Evolutionary conservation across 2,329 filamentous ascomycete genomes (phyloP).

Genomic region (Bertia moriformis): DNA sequence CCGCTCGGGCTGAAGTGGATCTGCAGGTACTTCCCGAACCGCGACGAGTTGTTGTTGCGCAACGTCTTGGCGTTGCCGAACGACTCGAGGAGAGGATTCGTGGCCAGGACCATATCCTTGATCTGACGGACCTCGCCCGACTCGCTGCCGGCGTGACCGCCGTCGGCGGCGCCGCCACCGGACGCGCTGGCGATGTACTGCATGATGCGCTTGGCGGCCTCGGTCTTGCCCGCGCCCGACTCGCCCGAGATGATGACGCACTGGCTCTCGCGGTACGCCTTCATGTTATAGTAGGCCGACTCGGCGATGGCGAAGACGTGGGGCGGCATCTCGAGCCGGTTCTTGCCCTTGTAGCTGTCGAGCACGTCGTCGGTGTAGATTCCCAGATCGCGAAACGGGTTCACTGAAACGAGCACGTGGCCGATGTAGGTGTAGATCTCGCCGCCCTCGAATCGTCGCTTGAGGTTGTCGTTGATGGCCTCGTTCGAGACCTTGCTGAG

Average conservation of each 20-base stretch:
- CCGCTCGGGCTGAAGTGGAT: constrained; percentile 86
- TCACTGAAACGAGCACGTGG: constrained; percentile 97
- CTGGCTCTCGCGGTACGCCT: constrained; percentile 96
- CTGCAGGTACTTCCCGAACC: constrained; percentile 96
- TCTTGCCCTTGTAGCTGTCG: constrained; percentile 90
- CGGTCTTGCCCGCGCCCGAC: constrained; percentile 94
- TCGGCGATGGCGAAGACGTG: constrained; percentile 98
- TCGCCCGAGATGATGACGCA: constrained; percentile 99
- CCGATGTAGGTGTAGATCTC: constrained; percentile 99
- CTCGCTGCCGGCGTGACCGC: too few relatives aligned
- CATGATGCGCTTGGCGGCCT: constrained; percentile 97
- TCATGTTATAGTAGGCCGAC: constrained; percentile 98
- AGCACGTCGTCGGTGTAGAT: constrained; percentile 95
- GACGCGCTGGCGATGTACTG: constrained; percentile 98
- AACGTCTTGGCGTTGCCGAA: constrained; percentile 97
- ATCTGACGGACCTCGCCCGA: constrained; percentile 85
- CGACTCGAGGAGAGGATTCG: constrained; percentile 89
- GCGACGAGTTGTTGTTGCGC: constrained; percentile 95
- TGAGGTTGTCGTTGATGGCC: constrained; percentile 96
- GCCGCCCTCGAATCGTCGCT: constrained; percentile 90
- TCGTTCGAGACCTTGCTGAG: constrained; percentile 98
- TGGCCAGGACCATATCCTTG: constrained; percentile 98
- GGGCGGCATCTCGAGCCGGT: constrained; percentile 83
- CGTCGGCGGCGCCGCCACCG: constrained; percentile 48
- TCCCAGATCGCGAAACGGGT: constrained; percentile 90